A percentile compares a stretch with the other conserved stretches of the same genome.
These are phyloP conservation scores for Cladorrhinum sp. DNA, from an alignment of 2,329 filamentous ascomycete genomes.

Conservation along the genomic window DNA sequence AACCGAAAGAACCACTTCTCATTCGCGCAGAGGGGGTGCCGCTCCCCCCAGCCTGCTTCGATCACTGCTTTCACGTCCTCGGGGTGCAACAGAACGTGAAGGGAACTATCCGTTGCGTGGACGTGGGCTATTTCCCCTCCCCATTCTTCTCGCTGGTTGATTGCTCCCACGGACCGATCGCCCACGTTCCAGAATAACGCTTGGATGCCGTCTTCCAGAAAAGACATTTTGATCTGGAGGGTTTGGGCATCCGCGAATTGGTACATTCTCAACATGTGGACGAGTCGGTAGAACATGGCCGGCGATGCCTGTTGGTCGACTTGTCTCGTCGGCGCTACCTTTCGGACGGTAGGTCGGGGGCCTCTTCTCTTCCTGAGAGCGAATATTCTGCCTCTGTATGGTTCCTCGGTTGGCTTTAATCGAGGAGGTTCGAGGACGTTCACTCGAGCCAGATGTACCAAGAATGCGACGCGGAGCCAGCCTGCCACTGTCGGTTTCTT, in stretches of 20 bases:
- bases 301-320: neutral
- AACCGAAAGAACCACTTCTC: neutral
- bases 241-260: neutral
- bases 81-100: neutral
- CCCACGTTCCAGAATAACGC: conserved; percentile 1
- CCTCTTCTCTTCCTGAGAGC: neutral
- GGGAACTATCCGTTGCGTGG: neutral
- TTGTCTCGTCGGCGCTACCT: neutral
- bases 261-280: neutral
- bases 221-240: neutral
- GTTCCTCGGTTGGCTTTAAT: neutral
- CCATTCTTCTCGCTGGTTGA: conserved; percentile 5
- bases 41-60: conserved; percentile 5
- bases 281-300: neutral
- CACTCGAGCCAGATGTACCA: neutral
- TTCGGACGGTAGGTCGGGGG: neutral
- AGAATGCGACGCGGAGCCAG: neutral
- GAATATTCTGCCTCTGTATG: neutral
- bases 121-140: conserved; percentile 3
- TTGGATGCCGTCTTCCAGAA: neutral
- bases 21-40: conserved; percentile 1
- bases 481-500: neutral
- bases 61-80: conserved; percentile 2
- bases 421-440: neutral
- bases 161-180: neutral